phyloP scores from a whole-genome alignment of 805 yeast genomes.

The Yamadazyma nakazawae region DNA sequence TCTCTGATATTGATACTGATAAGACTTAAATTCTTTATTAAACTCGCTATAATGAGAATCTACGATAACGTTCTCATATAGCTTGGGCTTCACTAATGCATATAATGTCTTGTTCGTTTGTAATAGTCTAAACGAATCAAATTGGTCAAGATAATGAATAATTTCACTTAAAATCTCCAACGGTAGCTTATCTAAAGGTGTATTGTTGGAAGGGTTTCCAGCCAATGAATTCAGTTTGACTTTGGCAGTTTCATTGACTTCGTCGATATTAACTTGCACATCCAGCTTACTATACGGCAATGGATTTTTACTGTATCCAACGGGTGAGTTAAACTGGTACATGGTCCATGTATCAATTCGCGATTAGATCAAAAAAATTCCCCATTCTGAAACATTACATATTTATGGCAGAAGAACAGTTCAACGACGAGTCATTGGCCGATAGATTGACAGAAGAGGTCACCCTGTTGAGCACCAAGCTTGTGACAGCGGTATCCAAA shows the following conservation, averaged over 20 bases:
- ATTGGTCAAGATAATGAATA: slow-evolving; percentile 34
- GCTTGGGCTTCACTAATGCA: slow-evolving; percentile 26
- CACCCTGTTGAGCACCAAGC: slow-evolving; percentile 53
- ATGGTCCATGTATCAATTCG: slow-evolving; percentile 4
- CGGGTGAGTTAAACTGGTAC: slow-evolving; percentile 14
- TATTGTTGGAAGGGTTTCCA: background rate
- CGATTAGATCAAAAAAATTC: background rate
- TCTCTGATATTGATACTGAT: slow-evolving; percentile 4
- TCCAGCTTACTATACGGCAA: slow-evolving; percentile 4
- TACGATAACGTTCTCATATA: slow-evolving; percentile 39
- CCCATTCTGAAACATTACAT: background rate
- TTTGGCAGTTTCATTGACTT: background rate
- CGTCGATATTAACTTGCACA: background rate
- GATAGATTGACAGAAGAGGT: slow-evolving; percentile 53
- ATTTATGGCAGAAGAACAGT: slow-evolving; percentile 8
- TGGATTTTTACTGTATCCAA: slow-evolving; percentile 21
- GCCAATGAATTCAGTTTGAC: background rate
- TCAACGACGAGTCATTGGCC: slow-evolving; percentile 10
- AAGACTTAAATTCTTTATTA: slow-evolving; percentile 21
- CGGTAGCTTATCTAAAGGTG: slow-evolving; percentile 31
- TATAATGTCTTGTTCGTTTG: slow-evolving; percentile 27
- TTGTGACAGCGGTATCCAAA: slow-evolving; percentile 57
- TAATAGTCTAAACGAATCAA: slow-evolving; percentile 34
- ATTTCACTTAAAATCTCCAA: slow-evolving; percentile 32
- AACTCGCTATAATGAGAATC: slow-evolving; percentile 36